Conservation (phyloP, 805 yeast species). For the Torulaspora maleeae region DNA sequence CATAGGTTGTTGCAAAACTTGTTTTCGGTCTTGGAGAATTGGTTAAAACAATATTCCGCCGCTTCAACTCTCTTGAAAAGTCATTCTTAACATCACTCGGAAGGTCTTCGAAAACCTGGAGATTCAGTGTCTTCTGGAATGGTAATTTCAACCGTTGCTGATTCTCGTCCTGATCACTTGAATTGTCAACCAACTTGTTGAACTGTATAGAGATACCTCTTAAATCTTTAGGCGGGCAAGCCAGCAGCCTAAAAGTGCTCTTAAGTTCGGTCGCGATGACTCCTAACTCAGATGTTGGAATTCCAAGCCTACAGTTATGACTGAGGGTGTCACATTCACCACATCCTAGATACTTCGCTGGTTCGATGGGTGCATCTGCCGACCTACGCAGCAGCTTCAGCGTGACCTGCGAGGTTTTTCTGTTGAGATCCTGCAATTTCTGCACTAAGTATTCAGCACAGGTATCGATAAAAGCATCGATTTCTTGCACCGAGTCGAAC, state of each 20-base stretch:
- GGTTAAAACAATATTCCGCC: constrained; percentile 10
- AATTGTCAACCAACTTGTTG: constrained; percentile 48
- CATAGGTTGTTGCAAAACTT: constrained; percentile 27
- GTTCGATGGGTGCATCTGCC: constrained; percentile 61
- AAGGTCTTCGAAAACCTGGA: constrained; percentile 8
- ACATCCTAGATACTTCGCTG: constrained; percentile 79
- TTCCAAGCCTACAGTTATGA: constrained; percentile 55
- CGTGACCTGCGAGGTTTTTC: constrained; percentile 54
- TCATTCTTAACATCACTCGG: constrained; percentile 18
- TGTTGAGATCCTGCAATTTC: constrained; percentile 45
- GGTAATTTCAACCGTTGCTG: constrained; percentile 36
- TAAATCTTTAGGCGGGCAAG: constrained; percentile 60
- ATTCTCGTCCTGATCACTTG: constrained; percentile 27
- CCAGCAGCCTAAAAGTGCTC: constrained; percentile 50
- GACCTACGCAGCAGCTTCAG: constrained; percentile 64
- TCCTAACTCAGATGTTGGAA: constrained; percentile 57
- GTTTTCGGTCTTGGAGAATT: constrained; percentile 4
- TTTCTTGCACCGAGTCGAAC: constrained; percentile 55
- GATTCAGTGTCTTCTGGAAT: constrained; percentile 26
- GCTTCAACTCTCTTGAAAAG: constrained; percentile 16
- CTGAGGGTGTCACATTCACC: constrained; percentile 68
- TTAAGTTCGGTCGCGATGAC: constrained; percentile 56
- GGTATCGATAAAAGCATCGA: constrained; percentile 56
- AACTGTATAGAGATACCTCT: constrained; percentile 77
- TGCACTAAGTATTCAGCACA: constrained; percentile 55